Base-by-base conservation (phyloP, 2,329 filamentous ascomycete species). In the Macrophomina phaseolina region DNA sequence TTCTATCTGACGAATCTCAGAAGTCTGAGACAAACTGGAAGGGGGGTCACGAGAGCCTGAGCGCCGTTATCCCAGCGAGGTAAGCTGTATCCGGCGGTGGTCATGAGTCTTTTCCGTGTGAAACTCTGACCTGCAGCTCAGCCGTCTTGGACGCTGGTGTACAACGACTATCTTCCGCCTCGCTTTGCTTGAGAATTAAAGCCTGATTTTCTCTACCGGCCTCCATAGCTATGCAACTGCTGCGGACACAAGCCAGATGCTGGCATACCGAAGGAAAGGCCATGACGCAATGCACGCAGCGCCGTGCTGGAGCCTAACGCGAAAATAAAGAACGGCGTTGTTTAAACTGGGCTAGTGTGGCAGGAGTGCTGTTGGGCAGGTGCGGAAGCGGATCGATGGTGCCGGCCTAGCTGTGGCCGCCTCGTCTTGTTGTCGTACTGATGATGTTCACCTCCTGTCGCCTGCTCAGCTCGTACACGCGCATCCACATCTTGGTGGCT, bases 81-180 rank as follows among this genome's bases (percentile, higher is more conserved):
- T 62, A 61, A 61, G 42, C 49, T 53, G 11, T 16, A 30, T 16
- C 5, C 16, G 49, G 49, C 56, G 16, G 46, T 51, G 58, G 32
- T 62, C 58, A 62, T 62, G 58, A 38, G 58, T 32, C 14, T 45
- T 18, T 49, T 49, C 45, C 30, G 5, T 38, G 56, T 62, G 58
- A 34, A 30, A 49, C 45, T 45, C 12, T 55, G 16, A 23, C 34
- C 7, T 16, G n/a, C 32, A 52, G 16, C 32, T 5, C n/a, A 34
- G 52, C 51, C 51, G 51, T 28, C 5, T 9, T 36, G 51, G 28
- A 34, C 28, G 7, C 8, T 30, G 14, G 28, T 7, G 12, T 16
- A 36, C 16, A 16, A 34, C 32, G 14, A 5, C 51, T 28, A 11
- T 30, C 18, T 53, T 5, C 36, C 12, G 28, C 34, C 28, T 28